Evolutionary conservation across 176 grass and related monocot genomes (phyloP).

Genomic region (Carex cristatella): DNA sequence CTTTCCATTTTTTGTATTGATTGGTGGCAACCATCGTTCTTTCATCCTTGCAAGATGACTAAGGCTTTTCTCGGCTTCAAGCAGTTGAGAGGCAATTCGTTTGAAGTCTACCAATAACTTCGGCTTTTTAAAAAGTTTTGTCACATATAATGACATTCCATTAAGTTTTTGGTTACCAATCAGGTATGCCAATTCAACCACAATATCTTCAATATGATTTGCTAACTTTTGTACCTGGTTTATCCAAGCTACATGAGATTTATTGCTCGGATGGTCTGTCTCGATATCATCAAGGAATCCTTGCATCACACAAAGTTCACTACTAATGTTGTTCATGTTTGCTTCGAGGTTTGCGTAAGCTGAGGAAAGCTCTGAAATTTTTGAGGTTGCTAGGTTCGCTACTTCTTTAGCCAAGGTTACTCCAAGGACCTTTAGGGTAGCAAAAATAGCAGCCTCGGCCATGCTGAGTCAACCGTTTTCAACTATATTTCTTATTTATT

Average conservation of each 20-base stretch:
- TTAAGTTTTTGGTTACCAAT: neutral
- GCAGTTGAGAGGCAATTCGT: constrained; percentile 23
- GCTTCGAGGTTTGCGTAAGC: neutral
- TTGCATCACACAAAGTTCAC: constrained; percentile 32
- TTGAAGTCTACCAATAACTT: neutral
- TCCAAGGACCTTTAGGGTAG: constrained; percentile 1
- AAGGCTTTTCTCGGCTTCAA: neutral
- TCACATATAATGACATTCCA: neutral
- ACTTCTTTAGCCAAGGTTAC: neutral
- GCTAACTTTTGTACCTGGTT: constrained; percentile 13
- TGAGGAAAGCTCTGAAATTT: neutral
- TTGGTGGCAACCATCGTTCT: neutral
- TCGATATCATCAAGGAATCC: constrained; percentile 6
- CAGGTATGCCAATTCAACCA: constrained; percentile 29
- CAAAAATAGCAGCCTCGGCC: constrained; percentile 8
- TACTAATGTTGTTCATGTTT: constrained; percentile 17
- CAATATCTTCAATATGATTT: constrained; percentile 31
- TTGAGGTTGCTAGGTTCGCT: too few species aligned
- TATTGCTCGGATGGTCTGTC: neutral
- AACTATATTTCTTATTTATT: too few species aligned
- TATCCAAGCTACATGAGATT: neutral
- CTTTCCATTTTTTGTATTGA: neutral
- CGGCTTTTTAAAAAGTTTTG: neutral
- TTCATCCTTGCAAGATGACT: neutral
- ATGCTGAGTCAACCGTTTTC: neutral